Conservation (phyloP, 1,139 yeast genomes). For the Candida labiduridarum region DNA sequence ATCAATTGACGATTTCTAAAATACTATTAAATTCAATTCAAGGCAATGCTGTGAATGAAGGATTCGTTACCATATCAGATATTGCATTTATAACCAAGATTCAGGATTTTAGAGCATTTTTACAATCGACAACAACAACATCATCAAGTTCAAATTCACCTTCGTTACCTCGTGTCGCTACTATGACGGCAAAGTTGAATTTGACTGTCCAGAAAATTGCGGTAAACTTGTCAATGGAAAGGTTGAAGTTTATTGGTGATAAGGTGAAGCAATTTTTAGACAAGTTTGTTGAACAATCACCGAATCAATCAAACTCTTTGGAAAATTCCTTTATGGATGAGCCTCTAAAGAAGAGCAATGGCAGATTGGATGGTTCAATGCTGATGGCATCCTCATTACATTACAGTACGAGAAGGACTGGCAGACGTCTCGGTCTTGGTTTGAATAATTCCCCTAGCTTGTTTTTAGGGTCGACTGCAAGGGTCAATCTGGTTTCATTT, state of each 20-base stretch:
- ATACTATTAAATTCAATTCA: conserved; percentile 22
- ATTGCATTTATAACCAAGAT: conserved; percentile 21
- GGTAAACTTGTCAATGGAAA: conserved; percentile 17
- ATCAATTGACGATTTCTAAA: conserved; percentile 33
- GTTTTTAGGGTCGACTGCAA: conserved; percentile 2
- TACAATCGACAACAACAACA: conserved; percentile 19
- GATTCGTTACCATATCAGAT: conserved; percentile 24
- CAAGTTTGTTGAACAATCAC: conserved; percentile 24
- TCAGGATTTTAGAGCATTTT: conserved; percentile 29
- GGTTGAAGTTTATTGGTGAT: conserved; percentile 17
- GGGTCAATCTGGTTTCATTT: conserved; percentile 21
- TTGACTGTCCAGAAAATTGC: conserved; percentile 23
- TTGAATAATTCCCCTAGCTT: conserved; percentile 5
- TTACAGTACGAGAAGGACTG: conserved; percentile 5
- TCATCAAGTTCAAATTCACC: conserved; percentile 11
- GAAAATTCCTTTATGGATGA: conserved; percentile 18
- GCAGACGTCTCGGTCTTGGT: conserved; percentile 14
- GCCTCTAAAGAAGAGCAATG: not conserved
- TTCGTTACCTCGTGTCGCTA: conserved; percentile 23
- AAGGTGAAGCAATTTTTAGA: conserved; percentile 16
- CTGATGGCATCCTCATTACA: conserved; percentile 8
- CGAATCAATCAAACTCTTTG: conserved; percentile 19
- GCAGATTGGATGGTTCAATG: conserved; percentile 10
- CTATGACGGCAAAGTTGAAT: conserved; percentile 21
- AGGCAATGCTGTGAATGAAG: conserved; percentile 12